A percentile compares a stretch with the other conserved stretches of the same genome.
Evolutionary conservation across 1,139 yeast genomes (phyloP).

Genomic region (Taphrina betulina): DNA sequence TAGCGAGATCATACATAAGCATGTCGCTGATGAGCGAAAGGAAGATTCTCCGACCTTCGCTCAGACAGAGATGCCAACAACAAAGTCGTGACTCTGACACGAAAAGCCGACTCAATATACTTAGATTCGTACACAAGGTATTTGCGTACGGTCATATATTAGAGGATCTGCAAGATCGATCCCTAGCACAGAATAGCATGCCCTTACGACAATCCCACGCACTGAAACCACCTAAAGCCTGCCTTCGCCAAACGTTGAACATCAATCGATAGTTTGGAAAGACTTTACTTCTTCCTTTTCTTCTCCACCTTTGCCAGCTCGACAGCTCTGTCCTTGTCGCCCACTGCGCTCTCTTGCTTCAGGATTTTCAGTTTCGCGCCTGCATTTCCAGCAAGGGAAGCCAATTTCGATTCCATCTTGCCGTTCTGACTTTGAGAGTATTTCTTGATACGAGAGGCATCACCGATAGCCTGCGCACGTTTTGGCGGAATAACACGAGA

Average conservation of each 20-base stretch:
- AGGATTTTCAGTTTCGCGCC: slow-evolving; percentile 28
- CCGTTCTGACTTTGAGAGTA: slow-evolving; percentile 31
- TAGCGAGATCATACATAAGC: background rate
- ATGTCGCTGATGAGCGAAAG: slow-evolving; percentile 7
- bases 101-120: no score
- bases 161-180: no score
- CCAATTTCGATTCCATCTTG: slow-evolving; percentile 29
- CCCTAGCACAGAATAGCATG: no score
- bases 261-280: no score
- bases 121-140: no score
- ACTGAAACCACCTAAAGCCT: no score
- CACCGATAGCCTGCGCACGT: slow-evolving; percentile 20
- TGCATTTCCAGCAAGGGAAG: slow-evolving; percentile 29
- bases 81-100: no score
- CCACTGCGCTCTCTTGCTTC: slow-evolving; percentile 26
- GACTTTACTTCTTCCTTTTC: slow-evolving; percentile 29
- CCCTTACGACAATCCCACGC: no score
- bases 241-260: no score
- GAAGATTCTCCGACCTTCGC: slow-evolving; percentile 4
- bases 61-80: slow-evolving; percentile 7
- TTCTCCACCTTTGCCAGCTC: slow-evolving; percentile 29
- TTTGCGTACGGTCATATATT: no score
- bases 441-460: slow-evolving; percentile 20
- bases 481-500: slow-evolving; percentile 29
- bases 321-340: slow-evolving; percentile 28